Evolutionary conservation across 116 monocot species (phyloP).

Genomic region (Papilionanthe hybrid): DNA sequence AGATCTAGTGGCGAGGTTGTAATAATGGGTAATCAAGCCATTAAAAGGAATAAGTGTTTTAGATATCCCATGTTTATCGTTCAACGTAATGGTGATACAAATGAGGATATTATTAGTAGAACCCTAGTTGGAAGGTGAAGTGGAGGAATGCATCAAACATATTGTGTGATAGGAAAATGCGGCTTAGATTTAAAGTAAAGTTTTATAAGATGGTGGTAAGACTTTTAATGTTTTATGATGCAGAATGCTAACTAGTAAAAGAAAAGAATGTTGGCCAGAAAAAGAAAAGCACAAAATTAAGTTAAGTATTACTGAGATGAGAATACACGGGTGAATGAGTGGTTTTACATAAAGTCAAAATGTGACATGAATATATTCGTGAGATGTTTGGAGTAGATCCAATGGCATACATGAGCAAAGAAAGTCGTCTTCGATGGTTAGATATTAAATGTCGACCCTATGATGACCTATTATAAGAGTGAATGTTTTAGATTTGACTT

Average conservation of each 20-base stretch:
- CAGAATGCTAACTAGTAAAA: background rate
- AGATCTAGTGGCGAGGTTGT: too few species aligned
- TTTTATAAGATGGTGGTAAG: background rate
- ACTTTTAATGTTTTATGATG: background rate
- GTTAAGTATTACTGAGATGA: background rate
- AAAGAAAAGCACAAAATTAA: background rate
- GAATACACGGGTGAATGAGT: background rate
- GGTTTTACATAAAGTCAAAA: background rate
- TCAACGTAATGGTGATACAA: background rate
- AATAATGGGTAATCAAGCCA: too few species aligned
- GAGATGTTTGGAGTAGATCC: background rate
- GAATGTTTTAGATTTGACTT: too few species aligned
- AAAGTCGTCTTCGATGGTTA: background rate
- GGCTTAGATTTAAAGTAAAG: background rate
- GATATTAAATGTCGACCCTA: background rate
- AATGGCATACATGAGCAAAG: background rate
- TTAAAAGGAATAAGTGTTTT: too few species aligned
- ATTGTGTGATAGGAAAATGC: background rate
- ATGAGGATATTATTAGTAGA: background rate
- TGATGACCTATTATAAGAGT: too few species aligned
- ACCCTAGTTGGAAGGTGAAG: background rate
- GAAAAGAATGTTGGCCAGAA: background rate
- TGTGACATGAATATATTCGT: background rate
- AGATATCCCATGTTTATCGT: too few species aligned
- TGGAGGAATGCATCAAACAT: background rate